These are phyloP conservation scores for Nidula niveotomentosa DNA, from an alignment of 1,284 basidiomycete species.

Conservation along the genomic window DNA sequence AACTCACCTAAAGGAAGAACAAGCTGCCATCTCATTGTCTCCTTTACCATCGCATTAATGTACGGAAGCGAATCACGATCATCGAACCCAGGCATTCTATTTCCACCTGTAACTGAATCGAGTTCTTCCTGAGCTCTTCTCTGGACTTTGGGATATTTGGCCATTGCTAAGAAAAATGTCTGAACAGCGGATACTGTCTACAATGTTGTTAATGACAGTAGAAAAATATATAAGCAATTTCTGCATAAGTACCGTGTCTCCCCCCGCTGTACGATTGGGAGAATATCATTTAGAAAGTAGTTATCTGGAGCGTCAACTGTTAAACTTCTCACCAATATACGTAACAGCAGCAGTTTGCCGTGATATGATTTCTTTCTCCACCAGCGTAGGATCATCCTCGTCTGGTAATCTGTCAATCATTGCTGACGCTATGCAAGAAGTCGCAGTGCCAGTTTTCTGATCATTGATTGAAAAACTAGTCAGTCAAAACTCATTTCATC, in stretches of 20 bases:
- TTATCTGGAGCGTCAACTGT: not conserved
- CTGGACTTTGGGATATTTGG: slow-evolving; percentile 41
- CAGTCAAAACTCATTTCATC: not conserved
- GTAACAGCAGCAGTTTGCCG: slow-evolving; percentile 15
- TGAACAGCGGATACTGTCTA: slow-evolving; percentile 35
- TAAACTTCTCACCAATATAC: slow-evolving; percentile 18
- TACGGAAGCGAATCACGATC: slow-evolving; percentile 24
- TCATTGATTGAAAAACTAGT: no score
- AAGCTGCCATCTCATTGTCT: slow-evolving; percentile 20
- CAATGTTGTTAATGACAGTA: not conserved
- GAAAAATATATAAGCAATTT: no score
- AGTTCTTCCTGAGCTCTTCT: slow-evolving; percentile 43
- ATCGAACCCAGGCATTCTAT: slow-evolving; percentile 38
- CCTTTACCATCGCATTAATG: slow-evolving; percentile 24
- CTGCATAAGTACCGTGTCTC: slow-evolving; percentile 12
- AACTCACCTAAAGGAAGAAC: slow-evolving; percentile 6
- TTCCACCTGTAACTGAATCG: slow-evolving; percentile 36
- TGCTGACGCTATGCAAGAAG: no score
- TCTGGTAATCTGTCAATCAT: no score
- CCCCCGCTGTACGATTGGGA: slow-evolving; percentile 7
- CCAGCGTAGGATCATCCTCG: not conserved
- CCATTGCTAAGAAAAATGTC: slow-evolving; percentile 44
- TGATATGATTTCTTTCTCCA: slow-evolving; percentile 15
- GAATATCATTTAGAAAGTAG: no score
- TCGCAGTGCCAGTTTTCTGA: not conserved